phyloP scores from a whole-genome alignment of 2,329 filamentous ascomycete species.

The Colletotrichum sp. region DNA sequence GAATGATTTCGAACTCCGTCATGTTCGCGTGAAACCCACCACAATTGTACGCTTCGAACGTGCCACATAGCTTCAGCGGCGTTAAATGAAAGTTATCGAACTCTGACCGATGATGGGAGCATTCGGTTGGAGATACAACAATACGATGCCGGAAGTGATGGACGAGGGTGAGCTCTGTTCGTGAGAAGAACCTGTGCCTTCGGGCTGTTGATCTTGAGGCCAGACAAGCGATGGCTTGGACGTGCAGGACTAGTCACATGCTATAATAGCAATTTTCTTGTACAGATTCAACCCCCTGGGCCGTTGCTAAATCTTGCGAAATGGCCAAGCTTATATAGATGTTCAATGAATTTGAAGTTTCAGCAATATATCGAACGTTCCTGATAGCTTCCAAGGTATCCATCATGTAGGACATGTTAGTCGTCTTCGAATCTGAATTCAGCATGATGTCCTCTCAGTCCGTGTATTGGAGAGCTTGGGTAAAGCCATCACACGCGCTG shows the following conservation, averaged over 20 bases:
- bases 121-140: neutral
- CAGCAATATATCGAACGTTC: neutral
- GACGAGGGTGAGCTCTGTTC: neutral
- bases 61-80: neutral
- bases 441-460: neutral
- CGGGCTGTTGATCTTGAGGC: neutral
- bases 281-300: neutral
- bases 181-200: neutral
- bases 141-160: neutral
- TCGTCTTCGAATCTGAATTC: neutral
- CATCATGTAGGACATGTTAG: neutral
- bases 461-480: neutral
- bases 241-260: neutral
- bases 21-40: neutral
- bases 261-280: neutral
- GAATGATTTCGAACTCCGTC: rapidly evolving
- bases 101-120: neutral
- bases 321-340: neutral
- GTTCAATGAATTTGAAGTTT: neutral
- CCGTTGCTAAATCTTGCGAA: neutral
- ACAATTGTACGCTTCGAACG: neutral
- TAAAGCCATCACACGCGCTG: neutral
- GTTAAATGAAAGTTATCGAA: neutral
- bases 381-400: neutral
- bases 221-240: neutral